These are phyloP conservation scores for Nemophila menziesii DNA, from an alignment of 257 asterid genomes.

Conservation along the genomic window DNA sequence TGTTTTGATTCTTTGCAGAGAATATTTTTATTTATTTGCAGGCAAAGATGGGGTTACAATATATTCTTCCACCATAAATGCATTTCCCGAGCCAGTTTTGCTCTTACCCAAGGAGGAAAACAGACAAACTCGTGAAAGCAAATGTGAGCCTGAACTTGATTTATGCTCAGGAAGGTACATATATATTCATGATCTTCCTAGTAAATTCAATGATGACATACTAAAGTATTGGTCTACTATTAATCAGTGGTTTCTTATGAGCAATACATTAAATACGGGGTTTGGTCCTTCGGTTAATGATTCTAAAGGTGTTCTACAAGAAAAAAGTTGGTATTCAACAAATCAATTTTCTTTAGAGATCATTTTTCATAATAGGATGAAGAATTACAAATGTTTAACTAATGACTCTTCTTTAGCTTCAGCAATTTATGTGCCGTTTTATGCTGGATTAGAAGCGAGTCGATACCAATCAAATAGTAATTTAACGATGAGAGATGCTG, in stretches of 20 bases:
- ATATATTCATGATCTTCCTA: not conserved
- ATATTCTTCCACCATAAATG: no score
- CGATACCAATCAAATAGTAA: not conserved
- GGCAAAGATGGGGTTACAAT: no score
- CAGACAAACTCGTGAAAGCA: no score
- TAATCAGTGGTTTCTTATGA: not conserved
- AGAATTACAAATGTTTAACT: not conserved
- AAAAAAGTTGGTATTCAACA: not conserved
- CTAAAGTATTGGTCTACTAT: not conserved
- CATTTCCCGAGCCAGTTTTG: no score
- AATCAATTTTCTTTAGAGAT: not conserved
- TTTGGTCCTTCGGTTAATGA: not conserved
- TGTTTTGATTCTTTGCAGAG: no score
- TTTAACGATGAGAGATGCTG: not conserved
- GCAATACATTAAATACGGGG: not conserved
- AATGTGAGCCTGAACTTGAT: no score
- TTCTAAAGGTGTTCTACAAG: not conserved
- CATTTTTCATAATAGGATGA: not conserved
- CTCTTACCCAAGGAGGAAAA: no score
- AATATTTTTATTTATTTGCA: no score
- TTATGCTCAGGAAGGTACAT: not conserved
- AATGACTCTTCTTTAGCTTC: not conserved
- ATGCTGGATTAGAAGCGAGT: not conserved
- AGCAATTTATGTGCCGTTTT: not conserved
- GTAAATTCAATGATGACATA: not conserved